These are phyloP conservation scores for Grosmannia serpens DNA, from an alignment of 2,329 filamentous ascomycete genomes.

Conservation along the genomic window DNA sequence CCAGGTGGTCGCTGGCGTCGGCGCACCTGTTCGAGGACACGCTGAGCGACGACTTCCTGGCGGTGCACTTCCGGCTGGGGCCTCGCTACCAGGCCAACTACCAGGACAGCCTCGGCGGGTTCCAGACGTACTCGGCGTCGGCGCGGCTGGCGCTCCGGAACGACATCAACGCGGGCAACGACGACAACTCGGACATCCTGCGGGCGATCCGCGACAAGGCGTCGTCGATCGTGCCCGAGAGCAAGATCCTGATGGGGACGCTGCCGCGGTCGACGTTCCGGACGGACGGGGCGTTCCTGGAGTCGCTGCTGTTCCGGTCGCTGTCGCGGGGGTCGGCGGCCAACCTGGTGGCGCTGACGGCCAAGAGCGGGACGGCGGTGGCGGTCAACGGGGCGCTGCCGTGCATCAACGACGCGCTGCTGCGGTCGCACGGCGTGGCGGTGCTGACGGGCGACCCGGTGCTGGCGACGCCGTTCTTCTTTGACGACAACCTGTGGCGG, in stretches of 20 bases:
- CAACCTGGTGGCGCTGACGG: constrained; percentile 56
- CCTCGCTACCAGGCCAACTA: constrained; percentile 92
- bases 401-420: constrained; percentile 79
- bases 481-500: constrained; percentile 89
- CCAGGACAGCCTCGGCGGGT: constrained; percentile 88
- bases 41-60: constrained; percentile 80
- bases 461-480: constrained; percentile 65
- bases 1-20: constrained; percentile 80
- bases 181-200: constrained; percentile 84
- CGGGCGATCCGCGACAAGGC: constrained; percentile 79
- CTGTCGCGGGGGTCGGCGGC: constrained; percentile 62
- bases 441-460: constrained; percentile 75
- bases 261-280: constrained; percentile 70
- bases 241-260: constrained; percentile 70
- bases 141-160: constrained; percentile 84
- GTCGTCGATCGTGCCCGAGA: constrained; percentile 69
- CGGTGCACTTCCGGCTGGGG: constrained; percentile 82
- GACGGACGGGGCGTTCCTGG: constrained; percentile 67
- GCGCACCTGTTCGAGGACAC: constrained; percentile 81
- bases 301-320: constrained; percentile 63
- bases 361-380: constrained; percentile 63
- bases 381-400: constrained; percentile 83
- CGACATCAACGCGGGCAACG: constrained; percentile 81
- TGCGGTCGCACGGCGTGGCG: constrained; percentile 67
- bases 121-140: constrained; percentile 92